These are phyloP conservation scores for Phialophora tarda DNA, from an alignment of 2,329 filamentous ascomycete genomes.

Conservation along the genomic window DNA sequence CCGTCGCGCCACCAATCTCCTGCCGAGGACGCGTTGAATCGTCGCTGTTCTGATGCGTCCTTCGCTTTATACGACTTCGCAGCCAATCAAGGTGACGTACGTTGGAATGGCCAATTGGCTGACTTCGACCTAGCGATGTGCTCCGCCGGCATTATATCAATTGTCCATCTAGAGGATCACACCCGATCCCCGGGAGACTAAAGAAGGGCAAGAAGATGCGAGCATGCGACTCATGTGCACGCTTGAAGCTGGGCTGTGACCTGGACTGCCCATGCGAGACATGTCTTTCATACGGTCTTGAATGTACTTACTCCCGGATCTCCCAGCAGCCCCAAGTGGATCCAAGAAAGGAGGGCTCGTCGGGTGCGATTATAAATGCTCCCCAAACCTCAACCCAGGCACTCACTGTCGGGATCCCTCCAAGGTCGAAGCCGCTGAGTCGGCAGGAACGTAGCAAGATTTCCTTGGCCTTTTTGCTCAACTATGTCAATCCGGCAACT, in stretches of 20 bases:
- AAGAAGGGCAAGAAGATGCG: constrained; percentile 23
- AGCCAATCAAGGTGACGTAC: background rate
- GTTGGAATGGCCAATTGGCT: background rate
- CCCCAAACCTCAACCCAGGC: background rate
- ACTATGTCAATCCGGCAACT: constrained; percentile 16
- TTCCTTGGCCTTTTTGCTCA: constrained; percentile 18
- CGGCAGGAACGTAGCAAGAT: constrained; percentile 14
- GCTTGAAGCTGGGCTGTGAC: constrained; percentile 17
- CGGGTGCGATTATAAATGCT: background rate
- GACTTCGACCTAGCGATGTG: constrained; percentile 16
- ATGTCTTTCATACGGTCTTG: constrained; percentile 18
- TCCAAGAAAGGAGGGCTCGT: background rate
- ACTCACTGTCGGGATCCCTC: background rate
- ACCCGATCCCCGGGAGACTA: constrained; percentile 16
- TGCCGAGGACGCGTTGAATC: background rate
- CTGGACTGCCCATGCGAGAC: constrained; percentile 22
- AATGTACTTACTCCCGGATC: constrained; percentile 18
- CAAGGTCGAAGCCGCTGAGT: background rate
- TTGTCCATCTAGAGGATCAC: constrained; percentile 16
- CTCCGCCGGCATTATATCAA: constrained; percentile 22
- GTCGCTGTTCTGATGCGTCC: background rate
- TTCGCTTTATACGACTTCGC: background rate
- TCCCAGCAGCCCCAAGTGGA: background rate
- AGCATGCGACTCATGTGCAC: constrained; percentile 23
- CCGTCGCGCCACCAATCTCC: background rate